Percentiles rank a stretch among this genome's conserved stretches.
phyloP scores from a whole-genome alignment of 31 red algal genomes.

The Bonnemaisonia californica region DNA sequence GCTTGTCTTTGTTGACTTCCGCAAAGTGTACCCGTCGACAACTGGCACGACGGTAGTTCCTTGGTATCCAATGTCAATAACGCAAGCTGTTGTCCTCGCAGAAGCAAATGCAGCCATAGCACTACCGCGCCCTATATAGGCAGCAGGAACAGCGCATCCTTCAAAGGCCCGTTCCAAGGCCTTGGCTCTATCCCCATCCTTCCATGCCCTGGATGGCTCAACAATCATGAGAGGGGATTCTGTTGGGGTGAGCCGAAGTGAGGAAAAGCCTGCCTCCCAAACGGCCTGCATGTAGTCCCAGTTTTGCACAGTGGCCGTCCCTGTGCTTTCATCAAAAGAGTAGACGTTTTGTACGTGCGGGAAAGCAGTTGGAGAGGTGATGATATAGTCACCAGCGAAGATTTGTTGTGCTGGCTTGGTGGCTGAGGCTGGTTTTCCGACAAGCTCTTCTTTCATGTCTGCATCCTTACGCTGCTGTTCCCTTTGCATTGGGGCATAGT shows the following conservation, averaged over 20 bases:
- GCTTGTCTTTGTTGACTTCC: conserved; percentile 19
- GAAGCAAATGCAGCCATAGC: conserved; percentile 86
- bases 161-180: conserved; percentile 70
- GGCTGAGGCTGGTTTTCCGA: conserved; percentile 6
- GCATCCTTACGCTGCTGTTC: neutral
- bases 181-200: conserved; percentile 11
- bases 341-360: conserved; percentile 9
- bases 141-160: conserved; percentile 48
- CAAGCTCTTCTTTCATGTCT: neutral
- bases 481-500: neutral
- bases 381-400: conserved; percentile 47
- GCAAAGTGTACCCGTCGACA: conserved; percentile 84
- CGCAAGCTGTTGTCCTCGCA: conserved; percentile 78
- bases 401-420: neutral
- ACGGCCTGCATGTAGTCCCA: conserved; percentile 55
- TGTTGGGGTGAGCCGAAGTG: conserved; percentile 15
- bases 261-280: conserved; percentile 23
- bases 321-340: conserved; percentile 7
- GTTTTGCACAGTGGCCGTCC: conserved; percentile 15
- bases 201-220: conserved; percentile 62
- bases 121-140: conserved; percentile 67
- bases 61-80: conserved; percentile 71
- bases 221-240: conserved; percentile 68
- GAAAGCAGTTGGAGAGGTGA: conserved; percentile 21
- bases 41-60: conserved; percentile 79